Evolutionary conservation across 495 filamentous ascomycete genomes (phyloP), one percentile per base, ranked within the genome.

Genomic region (Usnea hakonensis): DNA sequence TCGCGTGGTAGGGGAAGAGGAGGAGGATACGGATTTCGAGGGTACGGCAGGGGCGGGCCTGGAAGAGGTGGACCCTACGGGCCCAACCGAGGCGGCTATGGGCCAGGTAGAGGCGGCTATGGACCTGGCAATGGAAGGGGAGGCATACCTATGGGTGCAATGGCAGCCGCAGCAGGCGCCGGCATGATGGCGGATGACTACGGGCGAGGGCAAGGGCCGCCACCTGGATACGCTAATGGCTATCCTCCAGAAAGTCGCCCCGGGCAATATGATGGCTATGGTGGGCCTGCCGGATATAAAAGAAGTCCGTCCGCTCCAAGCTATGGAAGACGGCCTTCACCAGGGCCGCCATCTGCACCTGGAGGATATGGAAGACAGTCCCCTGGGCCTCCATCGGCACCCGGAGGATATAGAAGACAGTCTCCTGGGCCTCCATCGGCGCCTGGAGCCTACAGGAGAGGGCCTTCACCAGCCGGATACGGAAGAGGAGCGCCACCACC

Each of bases 1-100:
- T 77, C 76, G 37, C 81, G 82, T 58, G 81, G 85, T 63, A 77
- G 81, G 46, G 83, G 77, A 30, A 73, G 78, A 63, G 78, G 77
- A 64, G 77, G 77, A 14, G 79, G 77, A 55, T 78, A 79, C 21
- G 82, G 78, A 32, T 76, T 82, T 23, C 82, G 87, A 63, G 86
- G 78, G 5, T 85, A 84, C 69, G 83, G 80, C 57, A 78, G 82
- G 36, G 60, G 60, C 19, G 77, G 69, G 19, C 55, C 57, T 8
- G 57, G 57, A 7, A 53, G 64, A 68, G 66, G 72, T 30, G 56
- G 61, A 53, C 28, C 48, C 53, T 57, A 63, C 48, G 71, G 61
- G 52, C 64, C 63, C n/a, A 66, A 64, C 43, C 65, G 68, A 58
- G 70, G 70, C 8, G 40, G 58, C 35, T 57, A 63, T 41, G 71